Base-by-base conservation (phyloP, 2,329 filamentous ascomycete species). In the Annulohypoxylon truncatum region DNA sequence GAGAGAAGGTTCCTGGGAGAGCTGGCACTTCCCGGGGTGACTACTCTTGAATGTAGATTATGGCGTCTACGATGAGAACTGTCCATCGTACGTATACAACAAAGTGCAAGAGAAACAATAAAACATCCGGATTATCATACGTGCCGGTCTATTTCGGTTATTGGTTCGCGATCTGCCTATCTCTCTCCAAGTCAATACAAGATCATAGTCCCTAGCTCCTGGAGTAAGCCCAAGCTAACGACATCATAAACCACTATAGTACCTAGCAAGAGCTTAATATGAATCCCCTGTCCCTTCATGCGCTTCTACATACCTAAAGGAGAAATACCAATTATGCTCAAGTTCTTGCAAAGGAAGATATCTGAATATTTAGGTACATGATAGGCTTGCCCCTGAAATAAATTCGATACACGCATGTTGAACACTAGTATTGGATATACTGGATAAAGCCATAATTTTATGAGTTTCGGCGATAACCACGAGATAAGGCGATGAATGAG, bases 401-500 rank as follows among this genome's bases (percentile, higher is more conserved):
- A 15, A 48, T 31, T 24, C 35, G 35, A 42, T 54, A 40, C 20
- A 18, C 20, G 22, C 51, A 42, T 54, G 5, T 29, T 18, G 12
- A 6, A 26, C 22, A 13, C 22, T 31, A 33, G 47, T 20, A 8
- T 48, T 51, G 10, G 24, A 13, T 51, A 20, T 35, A 29, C 9
- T 7, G 15, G 28, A 20, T 59, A 59, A 33, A 44, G n/a, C 15
- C 38, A 46, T 35, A 47, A 28, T 35, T 5, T 53, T 28, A n/a
- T 31, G 22, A 5, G 20, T n/a, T 44, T 59, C n/a, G 20, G 42
- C 31, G 35, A 24, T 15, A 53, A 29, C 20, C 42, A 33, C 46
- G 20, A 68, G 57, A 65, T 68, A 65, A 65, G 57, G 15, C 31
- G 18, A 53, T 24, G n/a, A 53, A 15, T n/a, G n/a, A 61, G 10